Evolutionary conservation across 2,329 filamentous ascomycete species (phyloP), one percentile per base, ranked within the genome.

Genomic region (Shiraia bambusicola): DNA sequence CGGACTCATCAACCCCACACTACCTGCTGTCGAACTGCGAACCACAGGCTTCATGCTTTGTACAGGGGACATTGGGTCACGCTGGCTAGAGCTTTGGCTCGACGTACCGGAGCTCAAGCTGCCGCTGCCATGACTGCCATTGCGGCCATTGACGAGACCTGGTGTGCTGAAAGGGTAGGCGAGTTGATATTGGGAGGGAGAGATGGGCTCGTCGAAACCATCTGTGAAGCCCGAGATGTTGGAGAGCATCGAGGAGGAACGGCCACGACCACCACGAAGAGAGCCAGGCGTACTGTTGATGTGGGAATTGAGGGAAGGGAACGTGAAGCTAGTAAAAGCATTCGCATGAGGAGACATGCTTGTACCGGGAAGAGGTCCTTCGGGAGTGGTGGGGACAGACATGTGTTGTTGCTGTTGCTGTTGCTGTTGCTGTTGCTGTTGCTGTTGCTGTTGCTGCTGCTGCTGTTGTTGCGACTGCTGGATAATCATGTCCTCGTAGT

Each of bases 301-400:
- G 8, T 62, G 59, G 5, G 49, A 47, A 14, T 63, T 53, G 37
- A 65, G 41, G 14, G 59, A 55, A 1, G 67, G 65, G 43, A 69
- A 70, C 28, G 66, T 64, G 53, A 66, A 69, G 49, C 59, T 64
- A 15, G 62, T 58, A 56, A 66, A 67, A 15, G 65, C 58, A 14
- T 57, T 59, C 47, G 52, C 53, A 35, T 64, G 52, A 33, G 61
- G 63, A 46, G 61, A 64, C 69, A 51, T 67, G 57, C 44, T 72
- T 8, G 77, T 79, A 41, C 78, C 78, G 16, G 79, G 78, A 11
- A 82, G 65, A 24, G 75, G 73, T 19, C 78, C 78, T 65, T 83
- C 81, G n/a, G 81, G 81, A n/a, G 80, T 82, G 0, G 69, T 69
- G 24, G 73, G 73, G 28, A 72, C 67, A 17, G 71, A 70, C 58